Evolutionary conservation across 2,329 filamentous ascomycete species (phyloP).

Genomic region (Torrubiella hemipterigena): DNA sequence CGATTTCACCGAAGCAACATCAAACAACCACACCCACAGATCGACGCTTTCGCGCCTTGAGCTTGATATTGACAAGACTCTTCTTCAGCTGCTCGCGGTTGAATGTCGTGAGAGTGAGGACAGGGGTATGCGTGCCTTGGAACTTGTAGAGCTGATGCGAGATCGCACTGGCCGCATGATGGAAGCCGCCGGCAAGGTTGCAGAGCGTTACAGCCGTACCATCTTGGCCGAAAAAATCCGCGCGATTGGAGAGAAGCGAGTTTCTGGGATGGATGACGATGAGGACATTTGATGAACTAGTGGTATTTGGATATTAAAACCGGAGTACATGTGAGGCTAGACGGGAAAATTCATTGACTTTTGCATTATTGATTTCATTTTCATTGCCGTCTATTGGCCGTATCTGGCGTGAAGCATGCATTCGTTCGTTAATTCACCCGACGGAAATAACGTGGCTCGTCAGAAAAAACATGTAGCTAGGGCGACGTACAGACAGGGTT

Average conservation of each 20-base stretch:
- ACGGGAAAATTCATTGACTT: too few relatives aligned
- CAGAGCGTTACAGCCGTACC: constrained; percentile 67
- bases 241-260: constrained; percentile 63
- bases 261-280: constrained; percentile 49
- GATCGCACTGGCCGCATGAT: constrained; percentile 82
- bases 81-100: constrained; percentile 76
- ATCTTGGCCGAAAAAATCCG: constrained; percentile 85
- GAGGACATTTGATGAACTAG: constrained; percentile 17
- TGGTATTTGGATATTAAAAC: too few relatives aligned
- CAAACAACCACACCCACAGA: constrained; percentile 46
- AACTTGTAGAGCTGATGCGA: constrained; percentile 76
- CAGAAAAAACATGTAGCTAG: too few relatives aligned
- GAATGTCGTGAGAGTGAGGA: constrained; percentile 93
- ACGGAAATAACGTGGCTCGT: too few relatives aligned
- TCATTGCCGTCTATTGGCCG: too few relatives aligned
- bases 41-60: constrained; percentile 58
- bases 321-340: too few relatives aligned
- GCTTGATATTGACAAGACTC: constrained; percentile 76
- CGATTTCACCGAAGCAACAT: constrained; percentile 60
- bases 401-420: too few relatives aligned
- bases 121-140: constrained; percentile 84
- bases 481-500: too few relatives aligned
- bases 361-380: too few relatives aligned
- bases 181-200: constrained; percentile 82
- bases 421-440: too few relatives aligned